Evolutionary conservation across 106 monocot species (phyloP), one percentile per base, ranked within the genome.

Genomic region (Triglochin maritima): DNA sequence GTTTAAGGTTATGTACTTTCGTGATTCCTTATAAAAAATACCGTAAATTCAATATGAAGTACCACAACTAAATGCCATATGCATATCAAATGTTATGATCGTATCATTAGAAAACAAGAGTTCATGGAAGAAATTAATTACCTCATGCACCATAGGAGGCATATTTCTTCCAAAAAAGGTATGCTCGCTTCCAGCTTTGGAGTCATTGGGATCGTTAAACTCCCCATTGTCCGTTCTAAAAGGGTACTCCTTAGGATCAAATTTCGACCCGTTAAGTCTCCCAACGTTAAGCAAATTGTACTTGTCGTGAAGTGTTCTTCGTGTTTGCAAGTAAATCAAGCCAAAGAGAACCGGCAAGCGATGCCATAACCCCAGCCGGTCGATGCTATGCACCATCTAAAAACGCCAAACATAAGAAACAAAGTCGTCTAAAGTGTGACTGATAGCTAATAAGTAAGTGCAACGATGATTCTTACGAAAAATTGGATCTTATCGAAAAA

Each of bases 161-260:
- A 80, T 82, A 69, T 83, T 87, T 57, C 86, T 67, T 15, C 86
- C 86, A 29, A 87, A 75, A 65, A 87, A 83, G 6, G 83, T 71
- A 3, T 13, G 3, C 46, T 78, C 55, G 52, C 77, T 75, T 2
- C 86, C 86, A 9, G 77, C 78, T 6, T 59, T 59, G 6, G 56
- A 56, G 69, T 78, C 75, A 10, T 74, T 50, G 11, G 80, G 80
- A 12, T 87, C 83, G 15, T 80, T 87, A 51, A 68, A 78, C 64
- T 69, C 48, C 4, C 86, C 86, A 47, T 83, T 57, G 29, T n/a
- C 67, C 0, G 77, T 80, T 45, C 86, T 52, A 66, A 69, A 83
- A 1, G 47, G 44, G 59, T 55, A 73, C 9, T 77, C 47, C 3
- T 69, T 51, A n/a, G 83, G 80, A 62, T 87, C 45, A 63, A 78